A percentile compares a stretch with the other conserved stretches of the same genome.
Conservation (phyloP, 768 basidiomycete genomes). For the Lactarius evosmus region DNA sequence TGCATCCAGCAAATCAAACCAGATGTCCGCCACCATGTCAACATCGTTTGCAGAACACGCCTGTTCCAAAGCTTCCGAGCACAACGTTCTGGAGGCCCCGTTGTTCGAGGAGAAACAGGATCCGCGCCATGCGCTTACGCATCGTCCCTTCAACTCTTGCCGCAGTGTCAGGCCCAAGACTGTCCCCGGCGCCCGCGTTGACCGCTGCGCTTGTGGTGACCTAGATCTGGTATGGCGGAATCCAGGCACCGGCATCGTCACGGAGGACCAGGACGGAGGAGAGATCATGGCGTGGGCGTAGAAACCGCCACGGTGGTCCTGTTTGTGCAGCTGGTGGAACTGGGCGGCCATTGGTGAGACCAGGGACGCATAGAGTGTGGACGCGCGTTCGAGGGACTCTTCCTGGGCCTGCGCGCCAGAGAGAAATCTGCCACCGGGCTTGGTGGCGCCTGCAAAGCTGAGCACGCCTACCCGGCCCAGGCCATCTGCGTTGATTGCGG, state of each 20-base stretch:
- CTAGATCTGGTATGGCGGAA: conserved; percentile 56
- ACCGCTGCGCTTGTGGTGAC: conserved; percentile 73
- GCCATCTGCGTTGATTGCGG: conserved; percentile 25
- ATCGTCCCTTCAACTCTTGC: conserved; percentile 51
- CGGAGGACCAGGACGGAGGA: conserved; percentile 60
- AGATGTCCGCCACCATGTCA: conserved; percentile 54
- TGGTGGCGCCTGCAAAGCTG: conserved; percentile 74
- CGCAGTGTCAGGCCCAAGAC: conserved; percentile 4
- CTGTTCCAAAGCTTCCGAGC: conserved; percentile 75
- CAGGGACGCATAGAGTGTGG: conserved; percentile 64
- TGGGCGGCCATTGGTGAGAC: conserved; percentile 49
- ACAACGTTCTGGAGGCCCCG: conserved; percentile 58
- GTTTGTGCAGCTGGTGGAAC: conserved; percentile 62
- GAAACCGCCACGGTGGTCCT: conserved; percentile 47
- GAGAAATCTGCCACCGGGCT: conserved; percentile 74
- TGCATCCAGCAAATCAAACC: conserved; percentile 56
- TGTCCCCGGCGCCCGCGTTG: conserved; percentile 48
- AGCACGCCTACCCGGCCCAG: conserved; percentile 52
- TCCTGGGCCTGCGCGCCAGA: conserved; percentile 75
- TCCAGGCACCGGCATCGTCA: conserved; percentile 56
- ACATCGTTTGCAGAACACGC: conserved; percentile 71
- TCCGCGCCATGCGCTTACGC: conserved; percentile 68
- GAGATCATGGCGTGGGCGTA: conserved; percentile 79
- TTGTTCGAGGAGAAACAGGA: conserved; percentile 62
- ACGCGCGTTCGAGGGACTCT: conserved; percentile 74